phyloP scores from a whole-genome alignment of 805 yeast genomes.

The Sugiyamaella valdiviana region DNA sequence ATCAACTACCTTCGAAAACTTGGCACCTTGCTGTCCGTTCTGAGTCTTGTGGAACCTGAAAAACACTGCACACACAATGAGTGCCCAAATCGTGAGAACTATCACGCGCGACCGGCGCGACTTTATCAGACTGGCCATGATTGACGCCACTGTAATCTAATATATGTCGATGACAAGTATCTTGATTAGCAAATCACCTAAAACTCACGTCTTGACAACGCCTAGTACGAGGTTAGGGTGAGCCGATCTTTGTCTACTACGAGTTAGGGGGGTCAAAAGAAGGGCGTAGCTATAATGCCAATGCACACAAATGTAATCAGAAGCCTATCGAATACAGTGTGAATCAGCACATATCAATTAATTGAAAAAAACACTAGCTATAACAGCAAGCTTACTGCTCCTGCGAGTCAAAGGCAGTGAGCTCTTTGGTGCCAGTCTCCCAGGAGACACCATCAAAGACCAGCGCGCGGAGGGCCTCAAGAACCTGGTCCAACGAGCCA shows the following conservation, averaged over 20 bases:
- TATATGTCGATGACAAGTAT: too few species aligned
- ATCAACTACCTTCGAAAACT: conserved; percentile 12
- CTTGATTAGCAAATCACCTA: too few species aligned
- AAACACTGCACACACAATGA: conserved; percentile 30
- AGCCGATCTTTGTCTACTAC: too few species aligned
- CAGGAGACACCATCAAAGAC: conserved; percentile 71
- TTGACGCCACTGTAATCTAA: too few species aligned
- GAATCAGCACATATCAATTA: too few species aligned
- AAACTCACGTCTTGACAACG: too few species aligned
- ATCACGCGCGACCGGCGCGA: conserved; percentile 38
- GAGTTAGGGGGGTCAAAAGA: too few species aligned
- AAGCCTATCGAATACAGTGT: too few species aligned
- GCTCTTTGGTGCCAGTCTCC: conserved; percentile 74
- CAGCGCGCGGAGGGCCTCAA: conserved; percentile 64
- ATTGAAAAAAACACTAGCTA: background rate
- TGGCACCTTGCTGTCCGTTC: conserved; percentile 9
- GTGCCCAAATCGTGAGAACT: conserved; percentile 38
- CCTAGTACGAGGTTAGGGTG: too few species aligned
- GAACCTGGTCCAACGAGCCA: conserved; percentile 70
- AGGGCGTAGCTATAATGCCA: too few species aligned
- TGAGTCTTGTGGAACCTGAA: conserved; percentile 34
- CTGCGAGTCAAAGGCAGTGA: conserved; percentile 70
- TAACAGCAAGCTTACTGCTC: conserved; percentile 33
- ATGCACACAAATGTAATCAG: too few species aligned
- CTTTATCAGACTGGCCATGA: conserved; percentile 17